Conservation (phyloP, 805 yeast genomes). For the Yamadazyma paraphyllophila region DNA sequence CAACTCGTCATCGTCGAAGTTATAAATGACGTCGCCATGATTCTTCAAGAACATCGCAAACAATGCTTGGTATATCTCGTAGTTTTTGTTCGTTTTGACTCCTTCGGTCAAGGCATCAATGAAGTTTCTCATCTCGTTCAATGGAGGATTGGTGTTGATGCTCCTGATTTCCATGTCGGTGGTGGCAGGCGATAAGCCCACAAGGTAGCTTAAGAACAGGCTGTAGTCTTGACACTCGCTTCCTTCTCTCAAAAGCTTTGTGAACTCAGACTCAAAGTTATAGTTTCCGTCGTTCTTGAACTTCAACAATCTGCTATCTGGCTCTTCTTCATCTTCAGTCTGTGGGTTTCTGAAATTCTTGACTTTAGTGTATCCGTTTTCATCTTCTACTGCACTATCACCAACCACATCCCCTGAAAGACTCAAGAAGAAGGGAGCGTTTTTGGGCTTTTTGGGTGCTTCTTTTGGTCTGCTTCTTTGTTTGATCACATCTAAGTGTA, state of each 20-base stretch:
- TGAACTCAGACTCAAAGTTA: constrained; percentile 72
- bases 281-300: constrained; percentile 29
- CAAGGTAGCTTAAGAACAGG: constrained; percentile 54
- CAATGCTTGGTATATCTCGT: constrained; percentile 80
- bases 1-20: constrained; percentile 36
- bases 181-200: constrained; percentile 66
- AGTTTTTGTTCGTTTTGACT: constrained; percentile 52
- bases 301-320: constrained; percentile 31
- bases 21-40: constrained; percentile 77
- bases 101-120: constrained; percentile 67
- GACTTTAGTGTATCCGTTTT: constrained; percentile 20
- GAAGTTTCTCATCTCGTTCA: constrained; percentile 62
- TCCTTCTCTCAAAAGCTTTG: constrained; percentile 59
- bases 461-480: constrained; percentile 87
- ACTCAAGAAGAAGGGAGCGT: constrained; percentile 76
- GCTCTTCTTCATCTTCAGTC: constrained; percentile 21
- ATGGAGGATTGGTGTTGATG: constrained; percentile 63
- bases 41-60: constrained; percentile 68
- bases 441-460: constrained; percentile 80
- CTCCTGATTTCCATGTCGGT: constrained; percentile 88
- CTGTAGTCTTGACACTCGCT: constrained; percentile 37
- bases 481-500: constrained; percentile 80
- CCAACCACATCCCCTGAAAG: constrained; percentile 67
- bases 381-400: constrained; percentile 58
- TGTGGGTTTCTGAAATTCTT: constrained; percentile 5